Percentiles rank a stretch among this genome's conserved stretches.
Conservation (phyloP, 441 rosid genomes). For the Eutrema salsugineum region DNA sequence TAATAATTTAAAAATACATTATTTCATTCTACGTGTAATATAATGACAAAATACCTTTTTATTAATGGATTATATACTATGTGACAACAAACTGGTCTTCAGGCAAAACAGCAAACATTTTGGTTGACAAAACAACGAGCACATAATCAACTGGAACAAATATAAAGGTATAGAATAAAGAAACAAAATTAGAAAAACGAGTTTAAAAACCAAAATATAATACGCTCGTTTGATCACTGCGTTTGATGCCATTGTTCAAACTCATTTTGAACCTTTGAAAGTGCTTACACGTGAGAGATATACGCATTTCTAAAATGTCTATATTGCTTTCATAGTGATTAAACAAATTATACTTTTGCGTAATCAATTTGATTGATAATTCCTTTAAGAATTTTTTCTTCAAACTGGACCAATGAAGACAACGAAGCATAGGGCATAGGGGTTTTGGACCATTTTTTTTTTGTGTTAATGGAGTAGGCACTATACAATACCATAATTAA, state of each 20-base stretch:
- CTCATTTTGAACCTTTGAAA: slow-evolving; percentile 13
- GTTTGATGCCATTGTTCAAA: not conserved
- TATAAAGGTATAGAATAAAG: slow-evolving; percentile 1
- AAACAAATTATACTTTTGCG: slow-evolving; percentile 1
- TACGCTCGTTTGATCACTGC: not conserved
- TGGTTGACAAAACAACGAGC: not conserved
- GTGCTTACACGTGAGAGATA: slow-evolving; percentile 22
- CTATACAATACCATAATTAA: not conserved
- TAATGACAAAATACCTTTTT: not conserved
- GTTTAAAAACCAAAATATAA: slow-evolving; percentile 9
- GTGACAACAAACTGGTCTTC: not conserved
- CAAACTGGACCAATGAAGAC: slow-evolving; percentile 11
- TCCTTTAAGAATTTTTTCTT: not conserved
- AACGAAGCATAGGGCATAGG: not conserved
- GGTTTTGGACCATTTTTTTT: not conserved
- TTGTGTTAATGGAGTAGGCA: slow-evolving; percentile 10
- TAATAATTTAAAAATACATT: too few species aligned
- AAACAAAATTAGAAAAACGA: not conserved
- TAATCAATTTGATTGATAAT: slow-evolving; percentile 1
- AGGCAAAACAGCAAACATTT: too few species aligned
- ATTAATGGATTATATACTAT: not conserved
- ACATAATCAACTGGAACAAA: not conserved
- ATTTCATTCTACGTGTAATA: not conserved
- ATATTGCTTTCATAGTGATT: not conserved
- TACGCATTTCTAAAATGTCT: slow-evolving; percentile 2